Evolutionary conservation across 2,329 filamentous ascomycete genomes (phyloP), one percentile per base, ranked within the genome.

Genomic region (Xylaria sp.): DNA sequence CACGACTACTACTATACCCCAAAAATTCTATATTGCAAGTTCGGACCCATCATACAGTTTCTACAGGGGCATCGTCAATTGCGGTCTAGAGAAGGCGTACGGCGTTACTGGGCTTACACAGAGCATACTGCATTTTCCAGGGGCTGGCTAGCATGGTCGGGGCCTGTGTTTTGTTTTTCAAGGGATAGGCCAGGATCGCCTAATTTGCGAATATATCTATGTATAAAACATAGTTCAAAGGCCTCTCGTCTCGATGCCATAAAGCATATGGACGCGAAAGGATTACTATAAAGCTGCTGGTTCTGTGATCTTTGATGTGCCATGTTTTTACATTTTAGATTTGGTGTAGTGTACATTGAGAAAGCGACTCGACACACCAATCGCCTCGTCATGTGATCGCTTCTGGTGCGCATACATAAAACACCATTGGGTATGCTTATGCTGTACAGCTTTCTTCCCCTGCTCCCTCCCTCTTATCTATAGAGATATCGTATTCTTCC

Each of bases 341-440:
- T 44, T 38, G 7, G 3, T 51, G 38, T 68, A 60, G 17, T 67
- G 22, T 56, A 64, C 61, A 66, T 66, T 20, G 20, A 17, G 36
- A n/a, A 57, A 53, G 54, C 29, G 20, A 62, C 22, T 39, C 17
- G 20, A 49, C 44, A 39, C 20, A 36, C 6, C 29, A 42, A 45
- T 27, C 22, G 5, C 22, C 33, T 20, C 20, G 29, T 13, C 45
- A 17, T 49, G 2, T 36, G 11, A 38, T 56, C 47, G 58, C 42
- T 58, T 59, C 58, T 10, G 5, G 42, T 55, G 44, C 55, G 45
- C 2, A 27, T 56, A 31, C 3, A 27, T 51, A 25, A 45, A 53
- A 42, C 58, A 55, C 59, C 58, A 11, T 51, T 42, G 36, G 59
- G 61, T 72, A 74, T 73, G 62, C 57, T 31, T 72, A 74, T 73